Base-by-base conservation (phyloP, 164 flowering plant genomes). In the Nymphaea colorata region DNA sequence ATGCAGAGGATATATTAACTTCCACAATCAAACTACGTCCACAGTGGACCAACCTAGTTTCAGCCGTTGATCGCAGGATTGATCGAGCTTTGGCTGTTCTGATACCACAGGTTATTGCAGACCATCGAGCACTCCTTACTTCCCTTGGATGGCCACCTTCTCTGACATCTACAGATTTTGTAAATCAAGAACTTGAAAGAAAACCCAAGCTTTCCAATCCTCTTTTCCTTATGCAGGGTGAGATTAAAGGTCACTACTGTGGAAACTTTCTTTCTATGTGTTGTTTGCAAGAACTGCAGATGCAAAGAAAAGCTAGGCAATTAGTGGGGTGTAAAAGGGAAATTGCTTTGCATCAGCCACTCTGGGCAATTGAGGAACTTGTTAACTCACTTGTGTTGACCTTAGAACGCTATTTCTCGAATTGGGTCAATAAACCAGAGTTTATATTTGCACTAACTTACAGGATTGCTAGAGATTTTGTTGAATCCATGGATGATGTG, bases 131-230 rank as follows among this genome's bases (percentile, higher is more conserved):
- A 3, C 91, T 87, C 79, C 95, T 95, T 75, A 51, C 85, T 74
- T 90, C 98, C 64, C 90, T 95, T 72, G 89, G 97, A 69, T 95
- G 99, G 98, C 98, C 98, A 65, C 99, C 97, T 43, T 89, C 89
- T 59, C 78, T 92, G 36, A 76, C 74, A 71, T 6, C 64, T 6
- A 73, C 83, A 70, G 79, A 71, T 65, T 78, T 85, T 53, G 67
- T 79, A 67, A 75, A 72, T 68, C 36, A 67, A 36, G 84, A 83
- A 73, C 2, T 71, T 55, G 77, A 73, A 70, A 83, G 75, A 72
- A 70, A 85, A 69, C 57, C 74, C 70, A 82, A 78, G 72, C 77
- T 72, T 62, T 45, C 62, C 43, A 90, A 87, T 75, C 98, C 96
- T 53, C 93, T 95, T 45, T 83, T 86, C 69, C 81, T 88, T 3